Conservation (phyloP, 352 stramenopile genomes). For the Phytophthora crassamura region DNA sequence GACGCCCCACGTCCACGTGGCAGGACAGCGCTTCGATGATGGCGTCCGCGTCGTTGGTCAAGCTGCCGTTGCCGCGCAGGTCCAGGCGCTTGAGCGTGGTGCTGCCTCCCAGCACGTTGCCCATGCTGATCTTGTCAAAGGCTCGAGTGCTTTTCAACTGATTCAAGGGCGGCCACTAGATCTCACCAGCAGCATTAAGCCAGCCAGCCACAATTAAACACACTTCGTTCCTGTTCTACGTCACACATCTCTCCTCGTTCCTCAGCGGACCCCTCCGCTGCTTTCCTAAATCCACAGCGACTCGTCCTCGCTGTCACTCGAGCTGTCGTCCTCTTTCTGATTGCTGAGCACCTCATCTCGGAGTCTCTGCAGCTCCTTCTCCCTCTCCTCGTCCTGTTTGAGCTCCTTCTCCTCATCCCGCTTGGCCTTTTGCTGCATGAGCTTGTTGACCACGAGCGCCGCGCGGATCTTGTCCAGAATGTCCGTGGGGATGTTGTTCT, state of each 20-base stretch:
- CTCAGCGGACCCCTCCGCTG: not conserved
- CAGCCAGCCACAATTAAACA: conserved; percentile 12
- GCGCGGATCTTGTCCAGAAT: conserved; percentile 48
- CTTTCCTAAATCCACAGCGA: conserved; percentile 49
- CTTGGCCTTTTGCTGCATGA: conserved; percentile 49
- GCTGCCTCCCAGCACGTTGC: too few species aligned
- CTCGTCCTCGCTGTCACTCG: conserved; percentile 40
- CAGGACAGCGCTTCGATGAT: too few species aligned
- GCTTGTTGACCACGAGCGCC: conserved; percentile 56
- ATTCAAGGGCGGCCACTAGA: too few species aligned
- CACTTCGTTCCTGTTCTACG: conserved; percentile 27
- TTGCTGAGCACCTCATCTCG: conserved; percentile 23
- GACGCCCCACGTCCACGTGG: too few species aligned
- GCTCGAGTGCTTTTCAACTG: too few species aligned
- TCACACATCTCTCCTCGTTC: not conserved
- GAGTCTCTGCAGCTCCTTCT: conserved; percentile 29
- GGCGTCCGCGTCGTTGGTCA: too few species aligned
- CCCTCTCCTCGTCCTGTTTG: conserved; percentile 29
- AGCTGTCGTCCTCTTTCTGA: conserved; percentile 34
- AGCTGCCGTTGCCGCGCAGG: too few species aligned
- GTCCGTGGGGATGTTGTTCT: conserved; percentile 50
- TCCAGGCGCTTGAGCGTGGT: too few species aligned
- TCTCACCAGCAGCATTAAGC: too few species aligned
- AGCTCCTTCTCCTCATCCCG: conserved; percentile 49
- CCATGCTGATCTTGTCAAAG: too few species aligned